These are phyloP conservation scores for Claviceps digitariae DNA, from an alignment of 2,329 filamentous ascomycete species.

Conservation along the genomic window DNA sequence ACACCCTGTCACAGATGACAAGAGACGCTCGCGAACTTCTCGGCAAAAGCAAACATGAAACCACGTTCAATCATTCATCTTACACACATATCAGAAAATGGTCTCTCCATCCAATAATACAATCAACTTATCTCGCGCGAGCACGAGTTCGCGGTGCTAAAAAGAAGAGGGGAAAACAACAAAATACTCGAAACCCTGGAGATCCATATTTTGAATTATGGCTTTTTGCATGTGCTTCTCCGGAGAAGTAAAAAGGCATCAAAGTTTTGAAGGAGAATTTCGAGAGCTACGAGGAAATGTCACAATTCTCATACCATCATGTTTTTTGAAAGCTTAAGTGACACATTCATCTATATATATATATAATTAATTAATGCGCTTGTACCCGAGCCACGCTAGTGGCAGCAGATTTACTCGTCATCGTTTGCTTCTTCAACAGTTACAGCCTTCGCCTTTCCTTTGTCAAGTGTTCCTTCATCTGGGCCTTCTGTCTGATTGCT, in stretches of 20 bases:
- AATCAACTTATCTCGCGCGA: not conserved
- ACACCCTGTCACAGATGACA: not conserved
- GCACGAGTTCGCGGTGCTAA: not conserved
- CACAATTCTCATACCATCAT: too few species aligned
- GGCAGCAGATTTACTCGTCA: slow-evolving; percentile 13
- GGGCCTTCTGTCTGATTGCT: not conserved
- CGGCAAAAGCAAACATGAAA: not conserved
- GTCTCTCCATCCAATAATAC: not conserved
- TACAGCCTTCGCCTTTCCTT: slow-evolving; percentile 31
- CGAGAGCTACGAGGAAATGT: too few species aligned
- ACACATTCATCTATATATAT: not conserved
- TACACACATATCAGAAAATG: not conserved
- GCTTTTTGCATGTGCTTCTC: not conserved
- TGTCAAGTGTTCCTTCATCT: slow-evolving; percentile 11
- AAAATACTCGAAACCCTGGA: not conserved
- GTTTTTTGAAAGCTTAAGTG: too few species aligned
- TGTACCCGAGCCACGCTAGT: not conserved
- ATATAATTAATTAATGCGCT: not conserved
- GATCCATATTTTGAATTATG: not conserved
- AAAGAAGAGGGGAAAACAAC: not conserved
- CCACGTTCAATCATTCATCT: not conserved
- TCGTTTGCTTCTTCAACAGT: slow-evolving; percentile 33
- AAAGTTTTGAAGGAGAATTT: not conserved
- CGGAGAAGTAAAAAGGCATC: not conserved
- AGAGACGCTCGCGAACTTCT: too few species aligned